Evolutionary conservation across 208 protist genomes (phyloP).

Genomic region (Acanthamoeba polyphaga): DNA sequence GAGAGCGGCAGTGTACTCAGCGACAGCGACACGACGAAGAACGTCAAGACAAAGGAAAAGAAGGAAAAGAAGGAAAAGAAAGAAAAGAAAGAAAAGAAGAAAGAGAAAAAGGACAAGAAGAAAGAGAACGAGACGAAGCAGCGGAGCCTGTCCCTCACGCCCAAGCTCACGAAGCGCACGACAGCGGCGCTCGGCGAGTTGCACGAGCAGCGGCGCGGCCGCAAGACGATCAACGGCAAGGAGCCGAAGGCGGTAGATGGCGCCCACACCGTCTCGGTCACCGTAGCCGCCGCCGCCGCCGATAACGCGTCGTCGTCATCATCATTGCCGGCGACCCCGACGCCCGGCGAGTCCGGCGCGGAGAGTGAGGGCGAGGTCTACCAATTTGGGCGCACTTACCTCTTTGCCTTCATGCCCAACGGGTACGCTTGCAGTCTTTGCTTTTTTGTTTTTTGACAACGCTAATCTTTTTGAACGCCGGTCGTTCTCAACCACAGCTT

Average conservation of each 20-base stretch:
- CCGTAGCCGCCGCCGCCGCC: not conserved
- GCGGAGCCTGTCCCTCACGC: not conserved
- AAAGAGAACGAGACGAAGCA: not conserved
- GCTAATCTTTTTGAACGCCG: not conserved
- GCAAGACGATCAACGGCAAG: not conserved
- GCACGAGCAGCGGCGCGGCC: not conserved
- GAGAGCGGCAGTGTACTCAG: not conserved
- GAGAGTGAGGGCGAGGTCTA: slow-evolving; percentile 50
- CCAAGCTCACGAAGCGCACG: not conserved
- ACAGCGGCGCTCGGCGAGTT: not conserved
- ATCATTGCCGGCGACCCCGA: not conserved
- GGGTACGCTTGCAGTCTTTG: not conserved
- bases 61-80: not conserved
- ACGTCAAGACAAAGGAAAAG: not conserved
- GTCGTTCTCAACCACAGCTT: not conserved
- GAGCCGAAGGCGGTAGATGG: not conserved
- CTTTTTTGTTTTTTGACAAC: not conserved
- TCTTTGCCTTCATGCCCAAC: slow-evolving; percentile 58
- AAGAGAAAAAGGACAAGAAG: not conserved
- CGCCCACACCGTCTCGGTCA: not conserved
- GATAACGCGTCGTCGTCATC: not conserved
- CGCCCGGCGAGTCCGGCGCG: not conserved
- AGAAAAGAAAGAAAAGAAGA: not conserved
- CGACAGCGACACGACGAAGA: not conserved
- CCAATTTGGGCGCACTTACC: slow-evolving; percentile 41